Conservation (phyloP, 75 land plant genomes). For the Pseudotsuga menziesii region DNA sequence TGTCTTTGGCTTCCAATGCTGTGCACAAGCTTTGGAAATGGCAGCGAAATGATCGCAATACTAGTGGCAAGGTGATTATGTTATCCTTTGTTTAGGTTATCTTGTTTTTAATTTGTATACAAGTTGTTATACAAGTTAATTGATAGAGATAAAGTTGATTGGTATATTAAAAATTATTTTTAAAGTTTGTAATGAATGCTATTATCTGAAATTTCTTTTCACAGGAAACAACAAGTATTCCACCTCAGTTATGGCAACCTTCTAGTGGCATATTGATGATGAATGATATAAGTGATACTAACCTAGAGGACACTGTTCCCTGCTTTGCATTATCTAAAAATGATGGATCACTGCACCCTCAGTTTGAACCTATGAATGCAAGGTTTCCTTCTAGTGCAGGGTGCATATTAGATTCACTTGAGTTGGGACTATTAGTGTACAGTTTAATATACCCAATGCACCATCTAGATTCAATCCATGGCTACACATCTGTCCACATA, state of each 20-base stretch:
- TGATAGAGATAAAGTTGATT: neutral
- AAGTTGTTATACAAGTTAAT: neutral
- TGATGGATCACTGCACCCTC: too few relatives aligned
- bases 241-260: slow-evolving; percentile 52
- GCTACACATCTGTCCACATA: too few relatives aligned
- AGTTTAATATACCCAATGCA: too few relatives aligned
- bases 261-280: slow-evolving; percentile 40
- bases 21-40: slow-evolving; percentile 72
- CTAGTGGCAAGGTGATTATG: slow-evolving; percentile 47
- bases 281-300: slow-evolving; percentile 33
- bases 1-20: slow-evolving; percentile 71
- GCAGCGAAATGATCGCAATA: slow-evolving; percentile 56
- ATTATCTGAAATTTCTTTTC: neutral
- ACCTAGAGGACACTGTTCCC: slow-evolving; percentile 34
- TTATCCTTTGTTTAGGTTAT: neutral
- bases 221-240: slow-evolving; percentile 30
- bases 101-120: neutral
- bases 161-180: neutral
- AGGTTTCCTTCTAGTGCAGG: too few relatives aligned
- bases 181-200: neutral
- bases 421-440: too few relatives aligned
- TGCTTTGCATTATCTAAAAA: slow-evolving; percentile 66
- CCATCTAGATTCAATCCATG: too few relatives aligned
- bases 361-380: too few relatives aligned
- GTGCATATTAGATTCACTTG: too few relatives aligned